Evolutionary conservation across 495 filamentous ascomycete genomes (phyloP).

Genomic region (Astrothelium macrocarpum): DNA sequence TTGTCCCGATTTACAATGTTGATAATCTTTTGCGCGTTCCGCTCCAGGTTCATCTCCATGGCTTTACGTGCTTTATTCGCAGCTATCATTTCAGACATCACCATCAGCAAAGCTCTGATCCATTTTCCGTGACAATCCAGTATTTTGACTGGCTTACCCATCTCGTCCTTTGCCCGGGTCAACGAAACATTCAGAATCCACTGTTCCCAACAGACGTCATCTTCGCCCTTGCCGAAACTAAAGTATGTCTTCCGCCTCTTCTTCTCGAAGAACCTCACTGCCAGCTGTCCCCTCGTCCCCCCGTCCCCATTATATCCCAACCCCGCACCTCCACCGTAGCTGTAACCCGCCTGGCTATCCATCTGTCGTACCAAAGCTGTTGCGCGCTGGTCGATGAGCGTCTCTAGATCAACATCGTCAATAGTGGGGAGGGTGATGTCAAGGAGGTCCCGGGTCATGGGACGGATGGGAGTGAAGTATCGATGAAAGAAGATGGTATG

Average conservation of each 20-base stretch:
- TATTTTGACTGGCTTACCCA: constrained; percentile 47
- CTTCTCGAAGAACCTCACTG: constrained; percentile 93
- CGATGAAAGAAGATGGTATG: constrained; percentile 99
- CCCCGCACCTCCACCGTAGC: not conserved
- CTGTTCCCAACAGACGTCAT: constrained; percentile 93
- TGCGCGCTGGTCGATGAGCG: constrained; percentile 81
- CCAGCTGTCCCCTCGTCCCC: constrained; percentile 63
- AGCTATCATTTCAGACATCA: constrained; percentile 3
- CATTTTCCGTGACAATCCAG: no score
- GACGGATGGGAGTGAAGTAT: constrained; percentile 79
- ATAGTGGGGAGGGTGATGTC: constrained; percentile 86
- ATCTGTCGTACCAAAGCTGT: constrained; percentile 58
- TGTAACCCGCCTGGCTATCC: constrained; percentile 18
- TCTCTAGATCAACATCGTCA: constrained; percentile 82
- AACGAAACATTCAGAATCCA: constrained; percentile 91
- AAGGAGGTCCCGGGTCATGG: constrained; percentile 80
- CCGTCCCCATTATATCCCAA: constrained; percentile 12
- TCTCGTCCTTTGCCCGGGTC: constrained; percentile 77
- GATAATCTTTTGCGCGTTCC: constrained; percentile 79
- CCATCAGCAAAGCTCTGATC: not conserved
- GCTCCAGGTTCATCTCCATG: constrained; percentile 77
- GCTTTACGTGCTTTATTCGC: constrained; percentile 63
- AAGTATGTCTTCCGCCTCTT: constrained; percentile 58
- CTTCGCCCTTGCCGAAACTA: constrained; percentile 74
- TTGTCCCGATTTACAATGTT: constrained; percentile 77